Evolutionary conservation across 208 protist genomes (phyloP).

Genomic region (Zelonia costaricensis): DNA sequence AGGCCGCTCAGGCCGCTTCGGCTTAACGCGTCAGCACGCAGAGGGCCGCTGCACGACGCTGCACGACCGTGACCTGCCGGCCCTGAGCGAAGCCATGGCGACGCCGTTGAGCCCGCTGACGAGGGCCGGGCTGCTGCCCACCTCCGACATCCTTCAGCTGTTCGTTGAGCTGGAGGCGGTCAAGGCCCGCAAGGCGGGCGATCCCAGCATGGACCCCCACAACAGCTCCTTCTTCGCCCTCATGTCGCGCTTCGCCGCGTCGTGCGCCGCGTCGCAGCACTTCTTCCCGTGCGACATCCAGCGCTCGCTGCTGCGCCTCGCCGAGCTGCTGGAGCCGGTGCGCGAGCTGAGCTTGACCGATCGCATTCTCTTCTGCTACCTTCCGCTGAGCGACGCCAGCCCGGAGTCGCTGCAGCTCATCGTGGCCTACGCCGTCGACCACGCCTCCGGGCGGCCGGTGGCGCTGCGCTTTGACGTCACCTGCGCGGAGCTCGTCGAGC

Average conservation of each 20-base stretch:
- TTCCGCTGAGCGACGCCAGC: constrained; percentile 66
- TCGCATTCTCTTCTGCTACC: constrained; percentile 77
- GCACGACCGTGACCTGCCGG: constrained; percentile 39
- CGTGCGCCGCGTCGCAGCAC: constrained; percentile 32
- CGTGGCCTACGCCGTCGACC: constrained; percentile 49
- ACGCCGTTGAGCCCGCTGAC: constrained; percentile 24
- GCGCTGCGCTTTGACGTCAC: constrained; percentile 43
- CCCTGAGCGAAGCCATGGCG: constrained; percentile 14
- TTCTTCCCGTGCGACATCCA: constrained; percentile 82
- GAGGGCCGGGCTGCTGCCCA: constrained; percentile 70
- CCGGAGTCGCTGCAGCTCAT: constrained; percentile 49
- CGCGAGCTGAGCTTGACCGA: constrained; percentile 47
- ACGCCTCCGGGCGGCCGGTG: constrained; percentile 40
- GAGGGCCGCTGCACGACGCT: constrained; percentile 71
- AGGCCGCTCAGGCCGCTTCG: constrained; percentile 90
- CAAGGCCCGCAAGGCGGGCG: constrained; percentile 3
- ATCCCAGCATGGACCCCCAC: not conserved
- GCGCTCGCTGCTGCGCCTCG: constrained; percentile 64
- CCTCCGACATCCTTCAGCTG: constrained; percentile 71
- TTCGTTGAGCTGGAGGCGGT: constrained; percentile 46
- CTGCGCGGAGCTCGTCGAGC: constrained; percentile 18
- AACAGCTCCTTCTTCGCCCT: constrained; percentile 33
- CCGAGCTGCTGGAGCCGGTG: constrained; percentile 56
- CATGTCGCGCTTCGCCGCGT: constrained; percentile 40
- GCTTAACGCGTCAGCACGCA: constrained; percentile 37